phyloP scores from a whole-genome alignment of 352 stramenopile genomes.

The Phytophthora melonis region DNA sequence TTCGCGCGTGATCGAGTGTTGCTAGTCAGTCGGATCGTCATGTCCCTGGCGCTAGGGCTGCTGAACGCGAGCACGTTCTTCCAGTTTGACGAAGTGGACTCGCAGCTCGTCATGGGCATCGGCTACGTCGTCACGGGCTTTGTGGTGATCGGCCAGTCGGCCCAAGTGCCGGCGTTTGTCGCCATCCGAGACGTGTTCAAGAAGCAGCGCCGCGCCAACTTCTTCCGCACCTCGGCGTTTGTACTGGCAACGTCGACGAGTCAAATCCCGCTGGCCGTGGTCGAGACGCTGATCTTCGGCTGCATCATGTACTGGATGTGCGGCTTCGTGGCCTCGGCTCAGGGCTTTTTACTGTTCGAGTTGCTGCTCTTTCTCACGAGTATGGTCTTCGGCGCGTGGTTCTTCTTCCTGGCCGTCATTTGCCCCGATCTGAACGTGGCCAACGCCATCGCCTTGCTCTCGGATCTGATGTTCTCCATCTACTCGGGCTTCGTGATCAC shows the following conservation, averaged over 20 bases:
- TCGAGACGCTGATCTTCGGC: constrained; percentile 87
- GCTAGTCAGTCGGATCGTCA: constrained; percentile 47
- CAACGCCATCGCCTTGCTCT: constrained; percentile 53
- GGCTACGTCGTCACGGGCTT: constrained; percentile 89
- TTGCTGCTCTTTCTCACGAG: constrained; percentile 63
- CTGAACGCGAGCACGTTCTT: constrained; percentile 71
- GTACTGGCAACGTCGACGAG: constrained; percentile 65
- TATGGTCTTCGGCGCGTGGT: constrained; percentile 66
- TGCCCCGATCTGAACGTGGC: constrained; percentile 59
- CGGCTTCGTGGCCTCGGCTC: constrained; percentile 63
- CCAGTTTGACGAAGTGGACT: constrained; percentile 57
- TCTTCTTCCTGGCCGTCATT: constrained; percentile 66
- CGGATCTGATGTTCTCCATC: constrained; percentile 68
- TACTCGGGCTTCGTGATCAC: constrained; percentile 74
- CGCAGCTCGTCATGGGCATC: constrained; percentile 75
- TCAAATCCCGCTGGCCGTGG: constrained; percentile 54
- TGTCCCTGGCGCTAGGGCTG: constrained; percentile 62
- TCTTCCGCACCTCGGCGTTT: constrained; percentile 85
- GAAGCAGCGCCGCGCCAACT: constrained; percentile 90
- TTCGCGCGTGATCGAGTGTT: constrained; percentile 60
- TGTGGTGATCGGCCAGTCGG: constrained; percentile 75
- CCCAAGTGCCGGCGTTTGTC: constrained; percentile 85
- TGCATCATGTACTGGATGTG: constrained; percentile 90
- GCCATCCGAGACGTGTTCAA: constrained; percentile 80
- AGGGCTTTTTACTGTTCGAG: constrained; percentile 50